Evolutionary conservation across 345 rosid species (phyloP), one percentile per base, ranked within the genome.

Genomic region (Excoecaria agallocha): DNA sequence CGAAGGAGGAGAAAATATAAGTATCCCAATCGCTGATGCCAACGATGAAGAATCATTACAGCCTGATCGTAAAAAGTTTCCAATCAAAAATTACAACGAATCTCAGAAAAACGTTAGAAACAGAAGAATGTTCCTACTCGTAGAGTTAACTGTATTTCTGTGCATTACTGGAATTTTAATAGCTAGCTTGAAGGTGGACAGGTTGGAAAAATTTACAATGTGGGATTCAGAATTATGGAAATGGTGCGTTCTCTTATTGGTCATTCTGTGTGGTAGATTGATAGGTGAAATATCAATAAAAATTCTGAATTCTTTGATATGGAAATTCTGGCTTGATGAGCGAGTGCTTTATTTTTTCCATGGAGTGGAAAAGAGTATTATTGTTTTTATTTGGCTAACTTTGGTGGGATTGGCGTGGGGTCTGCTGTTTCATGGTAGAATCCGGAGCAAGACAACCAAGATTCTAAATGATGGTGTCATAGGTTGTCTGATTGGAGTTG

Each of bases 281-380:
- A 66, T 85, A 43, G 78, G 86, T 1, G 83, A 71, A 17, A 81
- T 88, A 86, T 66, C 78, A 43, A 79, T 81, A 68, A 85, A 83
- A 48, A 38, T 84, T 30, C 54, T 81, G 69, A 84, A 85, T 68
- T 86, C 84, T 78, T 74, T 81, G 72, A 74, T 87, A 74, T 87
- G 80, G 77, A 86, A 84, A 76, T 88, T 43, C 10, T 43, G 84
- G 85, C 81, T 87, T 24, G 82, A 79, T 75, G 86, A 88, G 74
- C 85, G 85, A 76, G 90, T 88, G 66, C 58, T 89, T 46, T 89
- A 89, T 77, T 89, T 87, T 73, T 86, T 87, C 30, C 80, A 73
- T 59, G 88, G 93, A 39, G 15, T 88, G 80, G 83, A 79, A 69
- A 78, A 30, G 70, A 88, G 89, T 79, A 86, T 85, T 38, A 78